Evolutionary conservation across 768 basidiomycete species (phyloP).

Genomic region (Vararia minispora): DNA sequence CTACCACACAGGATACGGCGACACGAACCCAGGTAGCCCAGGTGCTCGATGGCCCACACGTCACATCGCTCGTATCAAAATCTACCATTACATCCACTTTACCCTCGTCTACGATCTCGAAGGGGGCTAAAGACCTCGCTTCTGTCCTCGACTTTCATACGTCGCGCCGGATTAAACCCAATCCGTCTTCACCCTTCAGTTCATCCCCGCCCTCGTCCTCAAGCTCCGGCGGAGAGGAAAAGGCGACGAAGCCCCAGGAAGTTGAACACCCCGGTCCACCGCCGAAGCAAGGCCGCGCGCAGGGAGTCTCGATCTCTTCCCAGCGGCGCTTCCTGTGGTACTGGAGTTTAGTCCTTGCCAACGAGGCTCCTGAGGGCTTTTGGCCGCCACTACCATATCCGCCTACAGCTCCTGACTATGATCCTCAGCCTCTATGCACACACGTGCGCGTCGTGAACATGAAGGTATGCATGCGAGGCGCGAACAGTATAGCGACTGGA

Average conservation of each 20-base stretch:
- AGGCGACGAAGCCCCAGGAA: conserved; percentile 18
- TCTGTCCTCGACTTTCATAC: conserved; percentile 61
- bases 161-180: conserved; percentile 50
- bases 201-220: conserved; percentile 4
- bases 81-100: not conserved
- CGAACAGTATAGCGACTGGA: conserved; percentile 35
- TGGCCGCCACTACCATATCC: conserved; percentile 24
- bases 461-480: conserved; percentile 47
- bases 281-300: conserved; percentile 16
- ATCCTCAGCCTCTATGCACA: conserved; percentile 16
- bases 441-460: conserved; percentile 50
- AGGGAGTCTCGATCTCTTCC: conserved; percentile 71
- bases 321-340: conserved; percentile 74
- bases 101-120: conserved; percentile 1
- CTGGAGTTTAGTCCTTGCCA: conserved; percentile 56
- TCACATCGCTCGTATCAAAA: too few species aligned
- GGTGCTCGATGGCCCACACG: too few species aligned
- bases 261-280: conserved; percentile 3
- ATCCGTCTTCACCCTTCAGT: not conserved
- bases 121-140: conserved; percentile 24
- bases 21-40: too few species aligned
- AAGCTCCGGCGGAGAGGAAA: conserved; percentile 14
- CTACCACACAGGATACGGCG: too few species aligned
- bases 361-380: conserved; percentile 40
- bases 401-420: not conserved